A percentile compares a stretch with the other conserved stretches of the same genome.
Conservation (phyloP, 768 basidiomycete genomes). For the Dentipellis fragilis region DNA sequence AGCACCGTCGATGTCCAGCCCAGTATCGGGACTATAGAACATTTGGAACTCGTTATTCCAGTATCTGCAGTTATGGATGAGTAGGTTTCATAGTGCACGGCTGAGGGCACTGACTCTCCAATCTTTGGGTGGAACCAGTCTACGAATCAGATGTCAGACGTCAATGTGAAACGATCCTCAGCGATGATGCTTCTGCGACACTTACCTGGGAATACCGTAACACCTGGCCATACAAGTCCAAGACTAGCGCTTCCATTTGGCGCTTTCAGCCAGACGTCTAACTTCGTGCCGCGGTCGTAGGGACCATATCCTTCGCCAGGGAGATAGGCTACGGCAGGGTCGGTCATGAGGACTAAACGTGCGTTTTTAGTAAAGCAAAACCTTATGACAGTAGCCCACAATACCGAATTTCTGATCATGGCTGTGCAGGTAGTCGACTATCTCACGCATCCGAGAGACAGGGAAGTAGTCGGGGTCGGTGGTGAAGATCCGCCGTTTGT, state of each 20-base stretch:
- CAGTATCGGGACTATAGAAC: constrained; percentile 43
- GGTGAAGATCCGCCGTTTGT: constrained; percentile 56
- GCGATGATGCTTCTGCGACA: neutral
- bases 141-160: constrained; percentile 6
- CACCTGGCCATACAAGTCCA: constrained; percentile 59
- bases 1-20: constrained; percentile 57
- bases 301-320: constrained; percentile 39
- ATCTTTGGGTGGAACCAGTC: constrained; percentile 55
- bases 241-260: constrained; percentile 47
- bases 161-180: neutral
- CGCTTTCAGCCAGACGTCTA: constrained; percentile 53
- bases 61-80: constrained; percentile 25
- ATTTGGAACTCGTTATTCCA: constrained; percentile 53
- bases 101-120: constrained; percentile 30
- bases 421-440: constrained; percentile 48
- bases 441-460: constrained; percentile 48
- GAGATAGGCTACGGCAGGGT: constrained; percentile 53
- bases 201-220: constrained; percentile 46
- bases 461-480: constrained; percentile 64
- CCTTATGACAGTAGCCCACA: constrained; percentile 9
- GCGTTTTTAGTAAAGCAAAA: neutral
- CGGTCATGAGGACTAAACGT: constrained; percentile 58
- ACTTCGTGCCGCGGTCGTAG: constrained; percentile 41
- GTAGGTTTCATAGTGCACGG: neutral
- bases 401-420: constrained; percentile 50